Conservation (phyloP, 2,329 filamentous ascomycete genomes). For the Diaporthe helianthi region DNA sequence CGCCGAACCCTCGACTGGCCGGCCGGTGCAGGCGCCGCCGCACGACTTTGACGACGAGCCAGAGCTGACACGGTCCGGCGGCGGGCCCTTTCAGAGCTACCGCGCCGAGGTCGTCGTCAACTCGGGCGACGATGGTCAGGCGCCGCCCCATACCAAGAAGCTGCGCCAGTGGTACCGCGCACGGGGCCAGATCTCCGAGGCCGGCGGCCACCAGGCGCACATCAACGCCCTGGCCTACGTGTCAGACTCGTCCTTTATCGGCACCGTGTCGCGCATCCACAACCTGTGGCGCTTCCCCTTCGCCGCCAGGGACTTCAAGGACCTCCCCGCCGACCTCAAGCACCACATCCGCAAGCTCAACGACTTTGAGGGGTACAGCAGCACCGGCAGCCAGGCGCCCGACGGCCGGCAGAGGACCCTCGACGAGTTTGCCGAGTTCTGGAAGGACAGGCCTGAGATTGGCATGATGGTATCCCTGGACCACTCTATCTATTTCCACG, state of each 20-base stretch:
- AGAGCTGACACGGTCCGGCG: constrained; percentile 56
- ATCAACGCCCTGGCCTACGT: constrained; percentile 91
- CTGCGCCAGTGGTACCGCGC: constrained; percentile 78
- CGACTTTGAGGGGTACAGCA: constrained; percentile 48
- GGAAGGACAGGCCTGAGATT: constrained; percentile 60
- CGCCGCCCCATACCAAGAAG: constrained; percentile 68
- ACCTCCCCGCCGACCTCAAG: constrained; percentile 51
- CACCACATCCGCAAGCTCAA: constrained; percentile 48
- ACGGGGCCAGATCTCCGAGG: constrained; percentile 74
- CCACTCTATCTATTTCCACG: constrained; percentile 75
- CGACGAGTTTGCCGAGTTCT: constrained; percentile 54
- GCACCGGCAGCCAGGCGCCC: not conserved
- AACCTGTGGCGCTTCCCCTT: constrained; percentile 76
- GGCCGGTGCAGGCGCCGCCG: constrained; percentile 44
- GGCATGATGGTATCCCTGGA: constrained; percentile 89
- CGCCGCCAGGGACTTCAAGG: constrained; percentile 59
- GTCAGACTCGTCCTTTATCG: constrained; percentile 92
- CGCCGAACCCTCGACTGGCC: constrained; percentile 41
- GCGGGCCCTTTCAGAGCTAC: constrained; percentile 57
- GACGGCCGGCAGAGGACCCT: constrained; percentile 40
- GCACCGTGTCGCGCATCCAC: constrained; percentile 83
- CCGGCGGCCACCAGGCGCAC: constrained; percentile 80
- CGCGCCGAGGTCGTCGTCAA: constrained; percentile 51
- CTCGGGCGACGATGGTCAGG: constrained; percentile 45
- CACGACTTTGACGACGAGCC: constrained; percentile 53